Evolutionary conservation across 495 filamentous ascomycete species (phyloP).

Genomic region (Achaetomiella virescens): DNA sequence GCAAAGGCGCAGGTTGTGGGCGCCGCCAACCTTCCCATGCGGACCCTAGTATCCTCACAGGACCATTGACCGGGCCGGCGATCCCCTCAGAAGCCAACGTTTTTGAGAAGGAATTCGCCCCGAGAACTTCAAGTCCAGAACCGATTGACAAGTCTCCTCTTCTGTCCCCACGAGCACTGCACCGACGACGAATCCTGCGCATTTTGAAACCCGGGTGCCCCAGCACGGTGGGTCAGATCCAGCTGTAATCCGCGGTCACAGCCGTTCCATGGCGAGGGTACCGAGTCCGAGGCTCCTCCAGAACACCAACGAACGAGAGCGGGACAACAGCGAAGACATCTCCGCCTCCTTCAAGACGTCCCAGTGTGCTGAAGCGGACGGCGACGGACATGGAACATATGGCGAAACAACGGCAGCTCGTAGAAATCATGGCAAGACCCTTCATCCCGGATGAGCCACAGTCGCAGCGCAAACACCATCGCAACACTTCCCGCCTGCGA

Average conservation of each 20-base stretch:
- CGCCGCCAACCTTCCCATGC: slow-evolving; percentile 42
- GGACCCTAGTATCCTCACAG: slow-evolving; percentile 38
- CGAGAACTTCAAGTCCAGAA: slow-evolving; percentile 48
- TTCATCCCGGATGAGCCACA: slow-evolving; percentile 54
- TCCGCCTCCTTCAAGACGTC: slow-evolving; percentile 52
- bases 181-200: neutral
- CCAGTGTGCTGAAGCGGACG: slow-evolving; percentile 71
- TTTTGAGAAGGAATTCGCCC: slow-evolving; percentile 71
- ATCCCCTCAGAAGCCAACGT: slow-evolving; percentile 60
- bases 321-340: slow-evolving; percentile 47
- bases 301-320: slow-evolving; percentile 51
- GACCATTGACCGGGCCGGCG: slow-evolving; percentile 73
- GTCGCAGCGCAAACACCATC: slow-evolving; percentile 37
- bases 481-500: slow-evolving; percentile 29
- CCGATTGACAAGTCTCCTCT: slow-evolving; percentile 32
- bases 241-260: neutral
- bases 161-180: slow-evolving; percentile 30
- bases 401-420: slow-evolving; percentile 72
- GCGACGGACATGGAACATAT: slow-evolving; percentile 72
- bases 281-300: slow-evolving; percentile 49
- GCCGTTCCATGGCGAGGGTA: slow-evolving; percentile 2
- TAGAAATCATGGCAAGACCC: slow-evolving; percentile 83
- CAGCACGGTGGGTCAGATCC: neutral
- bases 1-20: slow-evolving; percentile 69
- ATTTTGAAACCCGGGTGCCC: neutral